Percentiles rank a stretch among this genome's conserved stretches.
phyloP scores from a whole-genome alignment of 106 monocot species.

The Gastrodia elata region DNA sequence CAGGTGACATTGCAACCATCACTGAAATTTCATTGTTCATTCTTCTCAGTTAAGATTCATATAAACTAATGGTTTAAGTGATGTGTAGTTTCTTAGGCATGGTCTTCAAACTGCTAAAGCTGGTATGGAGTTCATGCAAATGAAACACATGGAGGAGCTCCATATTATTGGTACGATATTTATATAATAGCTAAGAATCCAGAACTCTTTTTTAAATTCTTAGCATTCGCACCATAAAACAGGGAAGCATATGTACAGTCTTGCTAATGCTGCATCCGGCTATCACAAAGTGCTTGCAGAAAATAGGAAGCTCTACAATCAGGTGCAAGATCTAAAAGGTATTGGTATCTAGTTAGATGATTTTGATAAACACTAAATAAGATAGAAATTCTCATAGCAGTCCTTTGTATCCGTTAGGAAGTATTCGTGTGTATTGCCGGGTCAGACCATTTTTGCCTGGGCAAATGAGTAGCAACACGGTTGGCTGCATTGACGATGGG shows the following conservation, averaged over 20 bases:
- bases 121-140: conserved; percentile 66
- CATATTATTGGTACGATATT: conserved; percentile 42
- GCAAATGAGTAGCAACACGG: conserved; percentile 40
- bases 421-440: conserved; percentile 92
- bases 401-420: conserved; percentile 35
- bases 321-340: conserved; percentile 98
- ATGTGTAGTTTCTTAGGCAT: conserved; percentile 53
- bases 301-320: conserved; percentile 86
- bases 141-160: conserved; percentile 63
- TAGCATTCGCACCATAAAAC: not conserved
- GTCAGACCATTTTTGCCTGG: conserved; percentile 91
- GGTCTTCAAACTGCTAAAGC: conserved; percentile 50
- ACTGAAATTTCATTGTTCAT: not conserved
- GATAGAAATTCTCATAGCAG: not conserved
- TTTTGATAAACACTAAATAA: not conserved
- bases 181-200: not conserved
- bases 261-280: conserved; percentile 80
- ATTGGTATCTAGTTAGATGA: not conserved
- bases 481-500: conserved; percentile 77
- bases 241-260: conserved; percentile 62
- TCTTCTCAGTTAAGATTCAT: not conserved
- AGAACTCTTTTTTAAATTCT: not conserved
- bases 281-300: conserved; percentile 88
- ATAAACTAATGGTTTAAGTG: not conserved
- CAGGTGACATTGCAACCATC: conserved; percentile 32